These are phyloP conservation scores for Magnolia sinica DNA, from an alignment of 164 flowering plant genomes.

Conservation along the genomic window DNA sequence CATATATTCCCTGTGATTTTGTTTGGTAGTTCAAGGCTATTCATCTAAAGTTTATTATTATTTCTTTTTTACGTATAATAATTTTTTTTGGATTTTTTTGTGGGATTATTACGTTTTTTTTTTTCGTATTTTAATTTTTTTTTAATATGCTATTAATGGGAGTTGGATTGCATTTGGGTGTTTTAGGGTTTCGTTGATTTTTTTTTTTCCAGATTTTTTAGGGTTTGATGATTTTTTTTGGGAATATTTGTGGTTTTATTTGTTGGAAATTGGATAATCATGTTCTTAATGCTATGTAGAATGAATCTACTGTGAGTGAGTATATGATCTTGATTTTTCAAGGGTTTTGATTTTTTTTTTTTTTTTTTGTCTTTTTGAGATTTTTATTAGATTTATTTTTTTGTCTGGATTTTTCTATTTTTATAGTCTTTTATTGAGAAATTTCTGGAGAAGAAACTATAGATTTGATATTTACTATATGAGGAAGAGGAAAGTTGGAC, in stretches of 20 bases:
- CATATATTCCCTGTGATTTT: background rate
- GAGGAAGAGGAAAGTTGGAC: background rate
- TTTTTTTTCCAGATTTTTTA: too few relatives aligned
- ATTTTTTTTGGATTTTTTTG: background rate
- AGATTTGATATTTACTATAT: background rate
- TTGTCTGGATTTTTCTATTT: background rate
- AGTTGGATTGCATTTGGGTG: background rate
- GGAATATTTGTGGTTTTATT: background rate
- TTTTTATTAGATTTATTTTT: background rate
- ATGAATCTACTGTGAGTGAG: background rate
- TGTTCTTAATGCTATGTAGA: background rate
- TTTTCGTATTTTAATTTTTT: background rate
- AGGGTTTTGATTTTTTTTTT: background rate
- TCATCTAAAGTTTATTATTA: background rate
- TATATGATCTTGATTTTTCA: background rate
- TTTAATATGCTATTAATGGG: background rate
- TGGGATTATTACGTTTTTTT: background rate
- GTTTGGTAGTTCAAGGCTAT: background rate
- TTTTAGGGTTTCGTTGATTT: too few relatives aligned
- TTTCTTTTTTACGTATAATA: slow-evolving; percentile 1
- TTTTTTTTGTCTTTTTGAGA: background rate
- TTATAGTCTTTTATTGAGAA: background rate
- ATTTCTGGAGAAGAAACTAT: background rate
- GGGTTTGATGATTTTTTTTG: background rate
- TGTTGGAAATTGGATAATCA: background rate